These are phyloP conservation scores for Linnemannia hyalina DNA, from an alignment of 192 early-diverging fungal species.

Conservation along the genomic window DNA sequence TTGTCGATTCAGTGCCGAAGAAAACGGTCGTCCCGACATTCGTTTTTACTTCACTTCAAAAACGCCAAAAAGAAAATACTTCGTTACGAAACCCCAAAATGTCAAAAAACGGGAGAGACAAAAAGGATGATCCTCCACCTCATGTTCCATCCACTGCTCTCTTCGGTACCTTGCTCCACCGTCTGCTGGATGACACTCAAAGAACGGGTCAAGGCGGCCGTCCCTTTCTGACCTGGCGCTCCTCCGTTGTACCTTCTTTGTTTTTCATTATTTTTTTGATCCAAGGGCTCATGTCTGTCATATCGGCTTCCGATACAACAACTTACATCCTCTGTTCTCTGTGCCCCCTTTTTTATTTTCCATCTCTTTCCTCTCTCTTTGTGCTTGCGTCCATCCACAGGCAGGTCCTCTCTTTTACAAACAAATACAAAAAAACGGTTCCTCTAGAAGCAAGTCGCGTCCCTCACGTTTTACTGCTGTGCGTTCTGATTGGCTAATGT, in stretches of 20 bases:
- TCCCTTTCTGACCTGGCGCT: not conserved
- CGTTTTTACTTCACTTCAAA: not conserved
- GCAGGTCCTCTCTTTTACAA: not conserved
- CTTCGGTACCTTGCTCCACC: not conserved
- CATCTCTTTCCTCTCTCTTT: not conserved
- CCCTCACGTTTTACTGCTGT: not conserved
- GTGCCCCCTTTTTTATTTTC: constrained; percentile 3
- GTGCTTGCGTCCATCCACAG: not conserved
- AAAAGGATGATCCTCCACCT: not conserved
- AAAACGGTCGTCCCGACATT: not conserved
- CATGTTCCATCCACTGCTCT: not conserved
- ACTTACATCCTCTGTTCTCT: not conserved
- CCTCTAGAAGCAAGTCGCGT: constrained; percentile 5
- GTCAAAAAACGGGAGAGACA: not conserved
- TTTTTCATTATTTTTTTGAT: not conserved
- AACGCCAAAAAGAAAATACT: not conserved
- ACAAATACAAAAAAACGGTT: not conserved
- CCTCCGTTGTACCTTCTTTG: not conserved
- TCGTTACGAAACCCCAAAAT: not conserved
- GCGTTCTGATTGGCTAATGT: not conserved
- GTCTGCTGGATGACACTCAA: not conserved
- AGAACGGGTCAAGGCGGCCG: not conserved
- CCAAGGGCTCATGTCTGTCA: not conserved
- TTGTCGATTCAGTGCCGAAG: not conserved
- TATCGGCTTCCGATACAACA: not conserved